Conservation (phyloP, 495 filamentous ascomycete genomes). For the Pseudevernia furfuracea region DNA sequence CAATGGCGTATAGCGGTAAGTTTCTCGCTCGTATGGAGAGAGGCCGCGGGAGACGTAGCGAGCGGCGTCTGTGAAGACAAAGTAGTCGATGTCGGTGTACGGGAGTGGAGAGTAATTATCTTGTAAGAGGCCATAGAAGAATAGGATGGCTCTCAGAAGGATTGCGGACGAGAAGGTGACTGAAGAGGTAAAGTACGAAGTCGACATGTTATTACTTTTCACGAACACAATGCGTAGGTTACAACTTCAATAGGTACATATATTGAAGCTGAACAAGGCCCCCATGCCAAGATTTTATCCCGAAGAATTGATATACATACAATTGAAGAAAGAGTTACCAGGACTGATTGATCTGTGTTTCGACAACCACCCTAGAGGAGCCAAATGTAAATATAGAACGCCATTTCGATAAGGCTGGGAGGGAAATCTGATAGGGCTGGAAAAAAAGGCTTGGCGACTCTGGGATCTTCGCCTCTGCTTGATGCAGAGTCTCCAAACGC, state of each 20-base stretch:
- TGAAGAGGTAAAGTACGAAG: slow-evolving; percentile 38
- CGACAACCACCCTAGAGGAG: no score
- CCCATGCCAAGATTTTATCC: no score
- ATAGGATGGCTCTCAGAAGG: slow-evolving; percentile 58
- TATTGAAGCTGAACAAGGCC: no score
- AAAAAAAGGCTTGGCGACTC: slow-evolving; percentile 13
- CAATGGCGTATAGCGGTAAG: slow-evolving; percentile 93
- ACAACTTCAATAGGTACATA: no score
- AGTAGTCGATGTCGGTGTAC: slow-evolving; percentile 99
- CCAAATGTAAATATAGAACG: no score
- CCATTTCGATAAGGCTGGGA: background rate
- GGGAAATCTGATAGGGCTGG: slow-evolving; percentile 18
- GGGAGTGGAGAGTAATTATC: slow-evolving; percentile 84
- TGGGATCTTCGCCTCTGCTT: background rate
- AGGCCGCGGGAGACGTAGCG: slow-evolving; percentile 57
- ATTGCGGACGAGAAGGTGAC: slow-evolving; percentile 61
- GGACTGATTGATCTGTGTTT: background rate
- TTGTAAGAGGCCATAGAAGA: slow-evolving; percentile 84
- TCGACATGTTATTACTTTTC: background rate
- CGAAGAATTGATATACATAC: no score
- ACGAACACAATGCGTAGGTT: background rate
- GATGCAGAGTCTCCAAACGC: background rate
- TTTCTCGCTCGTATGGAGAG: slow-evolving; percentile 81
- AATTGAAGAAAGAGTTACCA: no score
- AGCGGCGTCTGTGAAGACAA: slow-evolving; percentile 95